Evolutionary conservation across 2,329 filamentous ascomycete genomes (phyloP), one percentile per base, ranked within the genome.

Genomic region (Xylaria sp.): DNA sequence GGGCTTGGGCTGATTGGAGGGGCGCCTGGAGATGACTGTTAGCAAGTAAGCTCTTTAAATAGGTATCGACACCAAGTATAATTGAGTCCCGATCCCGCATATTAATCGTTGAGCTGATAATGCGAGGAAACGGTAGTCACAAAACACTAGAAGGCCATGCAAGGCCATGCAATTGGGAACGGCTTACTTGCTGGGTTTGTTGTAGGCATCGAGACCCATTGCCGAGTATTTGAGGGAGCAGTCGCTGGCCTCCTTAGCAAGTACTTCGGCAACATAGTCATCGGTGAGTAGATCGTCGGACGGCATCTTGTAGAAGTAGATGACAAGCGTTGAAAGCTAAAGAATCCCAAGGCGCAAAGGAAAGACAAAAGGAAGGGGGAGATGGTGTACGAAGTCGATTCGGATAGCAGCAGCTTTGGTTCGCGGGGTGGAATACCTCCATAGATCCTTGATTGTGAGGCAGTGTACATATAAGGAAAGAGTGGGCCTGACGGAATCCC

Each of bases 201-300:
- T n/a, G 61, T 75, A 88, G 17, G 88, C 89, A 50, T 89, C 83
- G 58, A 92, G 76, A 8, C 91, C 91, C 67, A 91, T 79, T 6
- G 87, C 76, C 1, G 90, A 89, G 70, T 92, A 94, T 66, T 84
- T 89, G 43, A 89, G 74, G 2, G 88, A 89, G 63, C 81, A 88
- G 53, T 88, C 84, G 54, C 82, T 85, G 11, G 92, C 92, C 72
- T 97, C 92, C 62, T 89, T 84, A 46, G 86, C 84, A 34, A 97
- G 79, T n/a, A 96, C 76, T 44, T 82, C 81, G 16, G 91, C 91
- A 59, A 96, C 86, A 66, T 92, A 91, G 47, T 91, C 88, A 68
- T 95, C 90, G 18, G 85, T 86, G 43, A 88, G 71, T 20, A 83
- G 68, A n/a, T 79, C 76, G 60, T 66, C 49, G 19, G 63, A 53